Conservation (phyloP, 2,329 filamentous ascomycete species). For the Pseudopithomyces maydicus region DNA sequence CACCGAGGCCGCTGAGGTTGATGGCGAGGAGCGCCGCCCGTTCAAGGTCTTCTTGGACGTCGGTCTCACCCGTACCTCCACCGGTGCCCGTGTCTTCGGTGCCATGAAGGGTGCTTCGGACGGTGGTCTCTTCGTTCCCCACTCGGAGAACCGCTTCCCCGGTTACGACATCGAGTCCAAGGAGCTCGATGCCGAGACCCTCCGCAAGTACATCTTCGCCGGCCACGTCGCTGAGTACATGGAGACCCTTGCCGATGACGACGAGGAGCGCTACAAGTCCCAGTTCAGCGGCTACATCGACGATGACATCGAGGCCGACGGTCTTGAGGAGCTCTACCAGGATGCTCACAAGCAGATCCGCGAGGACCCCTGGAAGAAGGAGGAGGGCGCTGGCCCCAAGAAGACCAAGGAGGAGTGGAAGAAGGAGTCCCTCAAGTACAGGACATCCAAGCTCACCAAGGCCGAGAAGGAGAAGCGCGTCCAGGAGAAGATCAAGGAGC, state of each 20-base stretch:
- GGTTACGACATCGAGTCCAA: slow-evolving; percentile 96
- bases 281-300: slow-evolving; percentile 99
- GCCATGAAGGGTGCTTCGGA: slow-evolving; percentile 99
- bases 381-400: slow-evolving; percentile 73
- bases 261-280: slow-evolving; percentile 98
- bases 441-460: slow-evolving; percentile 75
- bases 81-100: slow-evolving; percentile 97
- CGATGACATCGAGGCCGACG: slow-evolving; percentile 93
- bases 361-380: slow-evolving; percentile 97
- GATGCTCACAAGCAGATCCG: slow-evolving; percentile 97
- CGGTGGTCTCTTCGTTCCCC: slow-evolving; percentile 93
- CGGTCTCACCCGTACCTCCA: slow-evolving; percentile 95
- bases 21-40: slow-evolving; percentile 86
- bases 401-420: slow-evolving; percentile 99
- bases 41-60: slow-evolving; percentile 99
- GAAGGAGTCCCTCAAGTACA: slow-evolving; percentile 91
- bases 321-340: slow-evolving; percentile 93
- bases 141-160: slow-evolving; percentile 99
- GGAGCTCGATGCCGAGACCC: slow-evolving; percentile 95
- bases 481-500: slow-evolving; percentile 87
- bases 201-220: slow-evolving; percentile 99
- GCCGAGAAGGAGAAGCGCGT: slow-evolving; percentile 82
- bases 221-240: slow-evolving; percentile 99
- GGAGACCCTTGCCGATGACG: slow-evolving; percentile 98
- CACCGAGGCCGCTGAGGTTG: slow-evolving; percentile 92